Percentiles rank a stretch among this genome's conserved stretches.
Evolutionary conservation across 2,329 filamentous ascomycete species (phyloP).

Genomic region (Microdochium bolleyi): DNA sequence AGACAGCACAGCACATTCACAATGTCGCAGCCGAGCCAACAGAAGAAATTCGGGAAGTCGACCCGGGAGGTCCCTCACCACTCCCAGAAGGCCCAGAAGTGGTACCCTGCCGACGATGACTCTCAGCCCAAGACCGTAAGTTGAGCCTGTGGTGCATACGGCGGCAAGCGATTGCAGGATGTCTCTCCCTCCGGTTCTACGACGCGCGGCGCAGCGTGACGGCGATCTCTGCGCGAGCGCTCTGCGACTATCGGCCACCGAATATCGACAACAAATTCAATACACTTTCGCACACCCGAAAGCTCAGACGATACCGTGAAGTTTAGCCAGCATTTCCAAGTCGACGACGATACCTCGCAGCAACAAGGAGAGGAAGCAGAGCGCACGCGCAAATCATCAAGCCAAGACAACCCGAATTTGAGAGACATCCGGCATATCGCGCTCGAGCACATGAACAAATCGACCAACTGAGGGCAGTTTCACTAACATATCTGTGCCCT

Average conservation of each 20-base stretch:
- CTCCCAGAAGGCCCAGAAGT: slow-evolving; percentile 94
- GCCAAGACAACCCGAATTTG: background rate
- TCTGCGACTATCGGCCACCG: background rate
- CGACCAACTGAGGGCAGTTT: slow-evolving; percentile 1
- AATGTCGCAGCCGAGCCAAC: slow-evolving; percentile 65
- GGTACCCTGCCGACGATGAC: slow-evolving; percentile 96
- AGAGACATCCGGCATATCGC: background rate
- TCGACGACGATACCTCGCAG: no score
- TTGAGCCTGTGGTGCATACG: slow-evolving; percentile 23
- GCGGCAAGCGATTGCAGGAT: background rate
- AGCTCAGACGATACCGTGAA: no score
- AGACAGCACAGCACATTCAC: slow-evolving; percentile 43
- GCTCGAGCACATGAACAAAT: background rate
- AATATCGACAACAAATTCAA: no score
- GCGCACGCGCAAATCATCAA: no score
- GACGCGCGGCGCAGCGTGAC: background rate
- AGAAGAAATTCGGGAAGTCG: slow-evolving; percentile 96
- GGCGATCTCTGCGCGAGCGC: background rate
- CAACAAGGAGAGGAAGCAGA: no score
- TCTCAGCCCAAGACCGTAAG: slow-evolving; percentile 88
- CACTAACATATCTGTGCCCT: slow-evolving; percentile 17
- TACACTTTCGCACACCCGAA: no score
- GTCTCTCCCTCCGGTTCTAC: background rate
- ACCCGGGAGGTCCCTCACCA: slow-evolving; percentile 82
- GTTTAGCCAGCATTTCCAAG: no score